phyloP scores from a whole-genome alignment of 176 grass and related monocot species.

The Tuctoria greenei region DNA sequence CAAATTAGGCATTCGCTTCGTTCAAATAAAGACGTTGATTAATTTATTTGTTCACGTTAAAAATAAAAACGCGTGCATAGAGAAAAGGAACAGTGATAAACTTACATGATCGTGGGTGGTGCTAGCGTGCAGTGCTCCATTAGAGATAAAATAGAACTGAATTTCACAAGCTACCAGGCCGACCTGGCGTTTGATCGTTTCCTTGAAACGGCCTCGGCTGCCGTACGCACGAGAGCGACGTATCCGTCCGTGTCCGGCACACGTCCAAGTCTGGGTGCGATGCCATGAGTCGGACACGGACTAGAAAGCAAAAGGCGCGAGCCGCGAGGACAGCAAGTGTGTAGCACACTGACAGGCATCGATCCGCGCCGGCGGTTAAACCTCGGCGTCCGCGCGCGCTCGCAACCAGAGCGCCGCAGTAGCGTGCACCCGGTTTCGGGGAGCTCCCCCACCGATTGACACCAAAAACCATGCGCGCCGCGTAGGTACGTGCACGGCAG shows the following conservation, averaged over 20 bases:
- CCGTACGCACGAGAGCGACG: background rate
- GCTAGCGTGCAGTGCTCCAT: background rate
- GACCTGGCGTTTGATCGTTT: background rate
- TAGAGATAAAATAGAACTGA: background rate
- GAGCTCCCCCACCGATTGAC: slow-evolving; percentile 27
- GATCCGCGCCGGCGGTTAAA: slow-evolving; percentile 18
- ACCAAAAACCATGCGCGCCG: slow-evolving; percentile 35
- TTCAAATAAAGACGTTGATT: too few species aligned
- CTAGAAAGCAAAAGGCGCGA: background rate
- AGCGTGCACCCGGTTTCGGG: slow-evolving; percentile 41
- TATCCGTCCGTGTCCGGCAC: background rate
- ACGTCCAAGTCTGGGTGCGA: background rate
- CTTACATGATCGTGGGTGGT: background rate
- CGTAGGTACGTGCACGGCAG: background rate
- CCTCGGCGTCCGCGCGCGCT: background rate
- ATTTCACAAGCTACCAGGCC: background rate
- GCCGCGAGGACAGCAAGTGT: background rate
- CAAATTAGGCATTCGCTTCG: too few species aligned
- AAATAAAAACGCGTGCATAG: background rate
- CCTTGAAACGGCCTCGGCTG: background rate
- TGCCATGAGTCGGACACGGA: background rate
- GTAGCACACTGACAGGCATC: slow-evolving; percentile 8
- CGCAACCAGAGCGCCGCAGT: background rate
- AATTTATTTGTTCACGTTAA: too few species aligned
- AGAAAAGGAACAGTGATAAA: too few species aligned